A percentile compares a stretch with the other conserved stretches of the same genome.
These are phyloP conservation scores for Yamadazyma friedrichii DNA, from an alignment of 1,139 yeast species.

Conservation along the genomic window DNA sequence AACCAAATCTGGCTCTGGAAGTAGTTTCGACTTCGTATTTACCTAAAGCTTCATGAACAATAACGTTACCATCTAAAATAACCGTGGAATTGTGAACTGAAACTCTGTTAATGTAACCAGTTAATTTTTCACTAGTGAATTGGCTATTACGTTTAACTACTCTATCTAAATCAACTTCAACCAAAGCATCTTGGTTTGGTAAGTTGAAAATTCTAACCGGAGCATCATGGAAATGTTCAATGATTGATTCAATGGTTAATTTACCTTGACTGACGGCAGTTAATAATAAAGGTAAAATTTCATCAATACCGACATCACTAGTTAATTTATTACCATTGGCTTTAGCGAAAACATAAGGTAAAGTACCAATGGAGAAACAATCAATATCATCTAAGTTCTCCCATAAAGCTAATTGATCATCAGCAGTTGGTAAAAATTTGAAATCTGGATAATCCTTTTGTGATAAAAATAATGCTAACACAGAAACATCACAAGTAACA, in stretches of 20 bases:
- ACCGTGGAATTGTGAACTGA: constrained; percentile 75
- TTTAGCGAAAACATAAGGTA: constrained; percentile 73
- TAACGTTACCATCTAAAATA: constrained; percentile 76
- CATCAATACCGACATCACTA: constrained; percentile 77
- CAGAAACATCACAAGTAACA: constrained; percentile 89
- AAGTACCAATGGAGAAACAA: constrained; percentile 81
- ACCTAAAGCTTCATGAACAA: constrained; percentile 61
- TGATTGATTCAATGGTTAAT: constrained; percentile 71
- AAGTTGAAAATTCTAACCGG: constrained; percentile 83
- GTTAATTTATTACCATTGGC: constrained; percentile 57
- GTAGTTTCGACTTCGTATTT: constrained; percentile 41
- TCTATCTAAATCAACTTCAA: constrained; percentile 85
- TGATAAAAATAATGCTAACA: constrained; percentile 74
- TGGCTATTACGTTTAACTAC: constrained; percentile 48
- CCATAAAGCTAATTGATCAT: constrained; percentile 86
- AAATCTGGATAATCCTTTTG: constrained; percentile 64
- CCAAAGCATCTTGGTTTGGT: constrained; percentile 73
- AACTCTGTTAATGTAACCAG: constrained; percentile 88
- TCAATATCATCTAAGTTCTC: constrained; percentile 68
- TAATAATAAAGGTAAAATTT: constrained; percentile 78
- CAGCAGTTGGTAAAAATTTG: constrained; percentile 71
- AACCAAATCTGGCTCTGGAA: constrained; percentile 40
- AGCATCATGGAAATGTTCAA: constrained; percentile 72
- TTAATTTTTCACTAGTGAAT: constrained; percentile 51
- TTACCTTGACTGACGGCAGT: constrained; percentile 76